Evolutionary conservation across 306 rosid genomes (phyloP), one percentile per base, ranked within the genome.

Genomic region (Malus sylvestris): DNA sequence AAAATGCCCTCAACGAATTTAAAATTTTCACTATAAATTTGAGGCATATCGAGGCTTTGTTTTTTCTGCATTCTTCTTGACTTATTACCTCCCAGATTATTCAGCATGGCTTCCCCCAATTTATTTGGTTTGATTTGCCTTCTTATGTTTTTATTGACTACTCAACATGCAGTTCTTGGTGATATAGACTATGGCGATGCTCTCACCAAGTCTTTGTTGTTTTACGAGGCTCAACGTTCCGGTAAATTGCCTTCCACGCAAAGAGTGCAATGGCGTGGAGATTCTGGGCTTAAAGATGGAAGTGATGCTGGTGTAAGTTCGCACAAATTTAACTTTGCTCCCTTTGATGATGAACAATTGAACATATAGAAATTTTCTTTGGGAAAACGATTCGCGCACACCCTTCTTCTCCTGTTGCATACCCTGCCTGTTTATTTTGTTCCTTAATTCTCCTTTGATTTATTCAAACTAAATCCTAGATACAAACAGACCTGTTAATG

Each of bases 231-330:
- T 74, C 92, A 90, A 71, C 80, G 96, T 22, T 87, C 96, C 62
- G 96, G 97, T 35, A 81, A 38, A 57, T 59, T 90, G 42, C 86
- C 87, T 3, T 5, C 74, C 20, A 70, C 44, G 27, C 91, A 88
- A 22, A 87, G 91, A 49, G 53, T 87, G 4, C 52, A 67, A 8
- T 90, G 91, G 97, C 80, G 96, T 33, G 93, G 82, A 8, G 45
- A 88, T 60, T 92, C 97, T 0, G 93, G 80, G 10, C 79, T 92
- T 18, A 44, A n/a, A 0, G 96, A 91, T 70, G 95, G 93, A 14
- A 61, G 69, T 0, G 86, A 78, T 81, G 83, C 42, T 8, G 61
- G 81, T 2, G 96, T 90, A 83, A 79, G 81, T 67, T 65, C 32
- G 12, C 45, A 42, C 12, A 42, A 42, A 42, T 42, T 42, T 8